phyloP scores from a whole-genome alignment of 495 filamentous ascomycete species.

The Penicillium alfredii region DNA sequence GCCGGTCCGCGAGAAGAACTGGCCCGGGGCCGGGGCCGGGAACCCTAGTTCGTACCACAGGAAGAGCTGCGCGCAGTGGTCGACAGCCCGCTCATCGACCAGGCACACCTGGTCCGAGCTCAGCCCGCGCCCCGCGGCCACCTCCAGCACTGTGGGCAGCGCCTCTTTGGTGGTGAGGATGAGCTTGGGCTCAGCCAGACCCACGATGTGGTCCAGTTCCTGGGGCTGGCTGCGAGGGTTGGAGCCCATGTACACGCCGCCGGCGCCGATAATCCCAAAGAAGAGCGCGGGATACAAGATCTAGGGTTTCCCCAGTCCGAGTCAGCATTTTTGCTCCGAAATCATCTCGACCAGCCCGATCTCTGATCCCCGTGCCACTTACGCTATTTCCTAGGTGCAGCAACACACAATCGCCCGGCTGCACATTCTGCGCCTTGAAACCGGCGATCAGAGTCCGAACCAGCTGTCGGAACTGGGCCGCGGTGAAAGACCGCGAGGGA shows the following conservation, averaged over 20 bases:
- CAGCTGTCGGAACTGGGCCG: slow-evolving; percentile 40
- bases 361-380: slow-evolving; percentile 19
- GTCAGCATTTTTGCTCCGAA: slow-evolving; percentile 9
- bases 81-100: slow-evolving; percentile 37
- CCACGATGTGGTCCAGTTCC: slow-evolving; percentile 30
- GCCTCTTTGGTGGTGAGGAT: slow-evolving; percentile 26
- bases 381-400: slow-evolving; percentile 59
- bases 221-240: slow-evolving; percentile 28
- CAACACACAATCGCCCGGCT: slow-evolving; percentile 53
- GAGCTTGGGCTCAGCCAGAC: slow-evolving; percentile 25
- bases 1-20: slow-evolving; percentile 15
- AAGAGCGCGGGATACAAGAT: slow-evolving; percentile 46
- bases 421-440: slow-evolving; percentile 46
- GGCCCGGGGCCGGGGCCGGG: slow-evolving; percentile 8
- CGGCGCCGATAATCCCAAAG: slow-evolving; percentile 43
- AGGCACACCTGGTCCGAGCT: slow-evolving; percentile 45
- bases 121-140: slow-evolving; percentile 34
- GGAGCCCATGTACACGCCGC: slow-evolving; percentile 36
- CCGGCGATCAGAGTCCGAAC: slow-evolving; percentile 52
- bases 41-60: slow-evolving; percentile 22
- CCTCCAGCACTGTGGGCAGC: slow-evolving; percentile 15
- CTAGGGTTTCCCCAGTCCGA: slow-evolving; percentile 16
- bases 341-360: no score
- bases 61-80: slow-evolving; percentile 31
- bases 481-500: slow-evolving; percentile 48